Evolutionary conservation across 2,329 filamentous ascomycete genomes (phyloP).

Genomic region (Cadophora sp.): DNA sequence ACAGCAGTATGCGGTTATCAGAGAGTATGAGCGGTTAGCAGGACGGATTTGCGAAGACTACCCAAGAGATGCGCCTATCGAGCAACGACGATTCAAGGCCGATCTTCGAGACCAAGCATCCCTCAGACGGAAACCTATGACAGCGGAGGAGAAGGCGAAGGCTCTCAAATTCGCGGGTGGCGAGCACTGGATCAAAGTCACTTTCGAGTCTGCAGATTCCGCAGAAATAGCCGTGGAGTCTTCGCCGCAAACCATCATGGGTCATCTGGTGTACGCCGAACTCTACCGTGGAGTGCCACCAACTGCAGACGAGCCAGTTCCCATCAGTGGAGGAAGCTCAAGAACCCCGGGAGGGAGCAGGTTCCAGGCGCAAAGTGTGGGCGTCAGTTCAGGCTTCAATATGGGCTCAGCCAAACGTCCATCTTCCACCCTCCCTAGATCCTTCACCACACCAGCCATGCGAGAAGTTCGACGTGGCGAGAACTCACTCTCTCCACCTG

Average conservation of each 20-base stretch:
- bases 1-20: slow-evolving; percentile 84
- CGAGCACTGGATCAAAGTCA: slow-evolving; percentile 90
- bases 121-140: slow-evolving; percentile 69
- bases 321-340: slow-evolving; percentile 39
- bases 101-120: slow-evolving; percentile 77
- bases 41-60: slow-evolving; percentile 94
- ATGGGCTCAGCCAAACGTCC: slow-evolving; percentile 26
- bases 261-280: slow-evolving; percentile 74
- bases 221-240: slow-evolving; percentile 73
- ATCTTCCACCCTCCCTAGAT: slow-evolving; percentile 38
- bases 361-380: slow-evolving; percentile 26
- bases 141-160: slow-evolving; percentile 75
- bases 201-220: slow-evolving; percentile 76
- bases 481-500: slow-evolving; percentile 41
- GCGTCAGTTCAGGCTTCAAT: slow-evolving; percentile 27
- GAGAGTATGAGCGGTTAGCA: slow-evolving; percentile 86
- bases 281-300: slow-evolving; percentile 71
- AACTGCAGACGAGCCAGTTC: slow-evolving; percentile 67
- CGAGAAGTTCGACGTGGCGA: slow-evolving; percentile 41
- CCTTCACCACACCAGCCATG: slow-evolving; percentile 41
- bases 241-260: slow-evolving; percentile 75
- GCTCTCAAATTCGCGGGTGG: slow-evolving; percentile 85
- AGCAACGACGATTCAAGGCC: slow-evolving; percentile 73
- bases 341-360: slow-evolving; percentile 24
- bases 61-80: slow-evolving; percentile 78